A percentile compares a stretch with the other conserved stretches of the same genome.
Evolutionary conservation across 108 stramenopile species (phyloP).

Genomic region (Nannochloropsis oceanica): DNA sequence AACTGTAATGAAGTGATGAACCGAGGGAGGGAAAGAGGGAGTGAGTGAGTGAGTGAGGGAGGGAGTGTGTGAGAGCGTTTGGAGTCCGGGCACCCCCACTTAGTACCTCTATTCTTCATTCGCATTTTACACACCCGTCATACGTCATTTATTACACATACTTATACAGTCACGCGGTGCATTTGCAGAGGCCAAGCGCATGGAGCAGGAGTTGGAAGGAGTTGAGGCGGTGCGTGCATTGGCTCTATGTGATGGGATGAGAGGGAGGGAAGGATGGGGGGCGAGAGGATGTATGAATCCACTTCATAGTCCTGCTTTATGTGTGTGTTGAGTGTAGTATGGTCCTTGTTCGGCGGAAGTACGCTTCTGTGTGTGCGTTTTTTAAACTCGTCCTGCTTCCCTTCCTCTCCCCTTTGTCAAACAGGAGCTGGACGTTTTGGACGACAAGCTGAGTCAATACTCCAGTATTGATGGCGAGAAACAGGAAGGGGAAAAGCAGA

Average conservation of each 20-base stretch:
- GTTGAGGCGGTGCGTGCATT: neutral
- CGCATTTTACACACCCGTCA: neutral
- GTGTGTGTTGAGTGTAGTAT: too few relatives aligned
- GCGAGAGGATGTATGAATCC: neutral
- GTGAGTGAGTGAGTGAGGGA: too few relatives aligned
- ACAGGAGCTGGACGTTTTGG: neutral
- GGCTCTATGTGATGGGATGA: neutral
- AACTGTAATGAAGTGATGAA: too few relatives aligned
- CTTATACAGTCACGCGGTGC: neutral
- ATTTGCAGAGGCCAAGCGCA: neutral
- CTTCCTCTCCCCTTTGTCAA: neutral
- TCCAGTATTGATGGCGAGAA: too few relatives aligned
- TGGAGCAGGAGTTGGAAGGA: neutral
- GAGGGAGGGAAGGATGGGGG: neutral
- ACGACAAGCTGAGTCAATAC: neutral
- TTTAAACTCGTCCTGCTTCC: neutral
- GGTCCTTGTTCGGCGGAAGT: too few relatives aligned
- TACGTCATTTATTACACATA: neutral
- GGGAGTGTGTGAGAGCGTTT: too few relatives aligned
- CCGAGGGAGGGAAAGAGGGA: too few relatives aligned
- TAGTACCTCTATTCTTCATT: neutral
- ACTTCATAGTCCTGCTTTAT: too few relatives aligned
- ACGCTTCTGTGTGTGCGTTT: too few relatives aligned
- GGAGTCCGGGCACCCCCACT: too few relatives aligned
- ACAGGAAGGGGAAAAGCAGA: too few relatives aligned